Evolutionary conservation across 2,329 filamentous ascomycete genomes (phyloP).

Genomic region (Ophiostoma sp.): DNA sequence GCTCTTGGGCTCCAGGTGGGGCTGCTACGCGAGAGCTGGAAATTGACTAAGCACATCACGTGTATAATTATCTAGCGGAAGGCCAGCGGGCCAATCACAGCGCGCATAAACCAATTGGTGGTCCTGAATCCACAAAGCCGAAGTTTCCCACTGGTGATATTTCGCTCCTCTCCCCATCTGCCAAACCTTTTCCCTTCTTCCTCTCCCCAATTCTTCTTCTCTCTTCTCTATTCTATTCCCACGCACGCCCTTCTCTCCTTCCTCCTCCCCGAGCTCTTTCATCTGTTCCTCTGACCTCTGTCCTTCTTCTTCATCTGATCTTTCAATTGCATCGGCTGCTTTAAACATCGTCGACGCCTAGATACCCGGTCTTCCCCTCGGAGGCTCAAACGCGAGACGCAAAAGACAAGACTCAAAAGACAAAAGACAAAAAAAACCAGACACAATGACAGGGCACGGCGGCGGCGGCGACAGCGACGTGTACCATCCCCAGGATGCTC

Average conservation of each 20-base stretch:
- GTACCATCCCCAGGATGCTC: slow-evolving; percentile 50
- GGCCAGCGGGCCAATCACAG: slow-evolving; percentile 25
- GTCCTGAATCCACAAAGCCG: slow-evolving; percentile 24
- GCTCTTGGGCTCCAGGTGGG: not conserved
- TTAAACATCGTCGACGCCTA: not conserved
- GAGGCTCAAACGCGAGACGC: slow-evolving; percentile 5
- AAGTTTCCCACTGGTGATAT: slow-evolving; percentile 25
- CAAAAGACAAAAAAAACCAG: slow-evolving; percentile 20
- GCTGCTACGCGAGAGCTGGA: not conserved
- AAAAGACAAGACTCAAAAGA: not conserved
- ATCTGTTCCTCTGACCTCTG: not conserved
- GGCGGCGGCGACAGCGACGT: slow-evolving; percentile 29
- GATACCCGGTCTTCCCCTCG: not conserved
- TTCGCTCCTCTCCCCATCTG: slow-evolving; percentile 16
- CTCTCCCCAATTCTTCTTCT: slow-evolving; percentile 14
- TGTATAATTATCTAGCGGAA: not conserved
- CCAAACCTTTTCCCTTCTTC: slow-evolving; percentile 6
- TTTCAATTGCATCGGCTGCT: not conserved
- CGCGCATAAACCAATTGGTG: slow-evolving; percentile 24
- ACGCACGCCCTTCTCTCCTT: not conserved
- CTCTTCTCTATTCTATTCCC: slow-evolving; percentile 2
- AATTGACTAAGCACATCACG: slow-evolving; percentile 25
- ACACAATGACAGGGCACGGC: slow-evolving; percentile 31
- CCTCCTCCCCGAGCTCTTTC: not conserved
- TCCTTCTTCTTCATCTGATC: not conserved